These are phyloP conservation scores for Eucalyptus regnans DNA, from an alignment of 345 rosid species.

Conservation along the genomic window DNA sequence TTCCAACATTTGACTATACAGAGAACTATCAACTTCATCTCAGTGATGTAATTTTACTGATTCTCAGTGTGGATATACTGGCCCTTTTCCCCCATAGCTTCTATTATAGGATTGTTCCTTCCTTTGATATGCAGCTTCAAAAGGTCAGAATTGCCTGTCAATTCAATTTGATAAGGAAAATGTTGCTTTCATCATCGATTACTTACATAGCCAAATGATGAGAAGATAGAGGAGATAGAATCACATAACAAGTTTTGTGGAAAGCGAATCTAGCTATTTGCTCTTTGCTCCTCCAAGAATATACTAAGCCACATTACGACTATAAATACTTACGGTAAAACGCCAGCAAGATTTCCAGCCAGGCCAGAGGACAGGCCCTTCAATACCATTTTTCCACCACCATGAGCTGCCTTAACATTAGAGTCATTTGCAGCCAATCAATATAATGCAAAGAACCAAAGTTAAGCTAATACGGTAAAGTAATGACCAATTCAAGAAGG, in stretches of 20 bases:
- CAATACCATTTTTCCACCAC: constrained; percentile 52
- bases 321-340: constrained; percentile 52
- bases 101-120: not conserved
- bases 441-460: not conserved
- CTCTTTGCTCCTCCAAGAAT: not conserved
- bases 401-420: constrained; percentile 38
- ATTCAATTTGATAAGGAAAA: not conserved
- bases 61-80: not conserved
- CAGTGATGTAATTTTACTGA: not conserved
- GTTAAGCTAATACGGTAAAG: not conserved
- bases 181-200: too few relatives aligned
- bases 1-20: not conserved
- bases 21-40: not conserved
- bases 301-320: not conserved
- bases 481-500: not conserved
- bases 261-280: not conserved
- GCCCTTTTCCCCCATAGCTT: not conserved
- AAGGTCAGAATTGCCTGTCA: not conserved
- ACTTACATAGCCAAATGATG: too few relatives aligned
- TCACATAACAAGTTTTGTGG: not conserved
- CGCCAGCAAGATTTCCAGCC: constrained; percentile 75
- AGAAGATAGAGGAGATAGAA: too few relatives aligned
- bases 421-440: not conserved
- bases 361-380: constrained; percentile 77
- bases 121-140: not conserved